Conservation (phyloP, 1,139 yeast species). For the Magnusiomyces paraingens region DNA sequence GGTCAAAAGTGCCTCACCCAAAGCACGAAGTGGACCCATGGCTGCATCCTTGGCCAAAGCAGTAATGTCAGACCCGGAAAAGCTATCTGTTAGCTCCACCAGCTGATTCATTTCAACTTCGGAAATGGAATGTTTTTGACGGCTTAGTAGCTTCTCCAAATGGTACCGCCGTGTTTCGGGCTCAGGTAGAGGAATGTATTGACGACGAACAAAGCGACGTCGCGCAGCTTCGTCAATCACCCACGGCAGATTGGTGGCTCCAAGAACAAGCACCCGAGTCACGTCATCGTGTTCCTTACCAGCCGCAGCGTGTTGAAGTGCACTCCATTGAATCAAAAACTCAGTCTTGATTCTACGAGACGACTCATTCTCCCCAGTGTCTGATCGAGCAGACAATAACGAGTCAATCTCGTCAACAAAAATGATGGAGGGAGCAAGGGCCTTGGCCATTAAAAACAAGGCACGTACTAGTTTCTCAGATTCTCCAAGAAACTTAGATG, state of each 20-base stretch:
- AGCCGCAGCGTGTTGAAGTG: conserved; percentile 88
- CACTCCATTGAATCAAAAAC: conserved; percentile 93
- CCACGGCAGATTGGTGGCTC: conserved; percentile 98
- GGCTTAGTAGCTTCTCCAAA: conserved; percentile 57
- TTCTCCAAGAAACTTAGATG: conserved; percentile 85
- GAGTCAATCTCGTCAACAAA: conserved; percentile 97
- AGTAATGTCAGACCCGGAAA: conserved; percentile 90
- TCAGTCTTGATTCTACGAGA: conserved; percentile 89
- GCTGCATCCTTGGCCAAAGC: conserved; percentile 97
- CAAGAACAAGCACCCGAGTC: conserved; percentile 79
- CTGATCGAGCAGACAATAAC: conserved; percentile 71
- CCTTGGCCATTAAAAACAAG: conserved; percentile 75
- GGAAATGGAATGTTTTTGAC: conserved; percentile 63
- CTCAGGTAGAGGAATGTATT: conserved; percentile 93
- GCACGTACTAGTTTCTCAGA: conserved; percentile 92
- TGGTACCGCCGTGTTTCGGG: conserved; percentile 73
- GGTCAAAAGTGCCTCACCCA: conserved; percentile 79
- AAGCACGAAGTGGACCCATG: conserved; percentile 89
- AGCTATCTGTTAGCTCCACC: conserved; percentile 64
- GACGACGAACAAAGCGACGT: conserved; percentile 86
- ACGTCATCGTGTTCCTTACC: conserved; percentile 53
- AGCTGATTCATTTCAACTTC: conserved; percentile 58
- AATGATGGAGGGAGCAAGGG: conserved; percentile 85
- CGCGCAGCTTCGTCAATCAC: conserved; percentile 97
- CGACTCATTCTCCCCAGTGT: conserved; percentile 84